Evolutionary conservation across 108 stramenopile genomes (phyloP).

Genomic region (Cyclotella atomus): DNA sequence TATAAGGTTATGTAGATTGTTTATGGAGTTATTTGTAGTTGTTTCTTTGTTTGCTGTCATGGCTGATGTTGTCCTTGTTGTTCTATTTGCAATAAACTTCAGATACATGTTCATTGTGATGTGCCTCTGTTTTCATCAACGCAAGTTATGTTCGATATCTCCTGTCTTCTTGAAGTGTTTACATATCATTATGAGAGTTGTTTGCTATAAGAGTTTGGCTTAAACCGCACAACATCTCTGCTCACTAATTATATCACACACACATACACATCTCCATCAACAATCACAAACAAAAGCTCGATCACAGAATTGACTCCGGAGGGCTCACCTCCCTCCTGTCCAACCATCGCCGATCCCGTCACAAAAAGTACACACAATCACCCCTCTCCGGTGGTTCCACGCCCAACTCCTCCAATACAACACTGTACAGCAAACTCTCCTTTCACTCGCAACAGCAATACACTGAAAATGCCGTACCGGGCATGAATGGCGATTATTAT

Average conservation of each 20-base stretch:
- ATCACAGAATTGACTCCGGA: slow-evolving; percentile 25
- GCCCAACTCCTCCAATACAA: slow-evolving; percentile 8
- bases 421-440: slow-evolving; percentile 64
- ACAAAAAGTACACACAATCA: slow-evolving; percentile 21
- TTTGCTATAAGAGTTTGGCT: too few relatives aligned
- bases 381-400: slow-evolving; percentile 38
- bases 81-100: too few relatives aligned
- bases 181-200: too few relatives aligned
- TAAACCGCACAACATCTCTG: too few relatives aligned
- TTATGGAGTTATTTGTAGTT: neutral
- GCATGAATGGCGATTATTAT: slow-evolving; percentile 33
- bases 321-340: slow-evolving; percentile 29
- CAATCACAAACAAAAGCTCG: slow-evolving; percentile 8
- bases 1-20: neutral
- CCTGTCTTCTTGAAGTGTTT: too few relatives aligned
- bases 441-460: slow-evolving; percentile 68
- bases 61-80: too few relatives aligned
- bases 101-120: too few relatives aligned
- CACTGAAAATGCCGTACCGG: slow-evolving; percentile 60
- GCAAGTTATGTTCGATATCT: too few relatives aligned
- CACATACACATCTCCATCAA: too few relatives aligned
- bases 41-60: neutral
- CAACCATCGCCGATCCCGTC: slow-evolving; percentile 43
- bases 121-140: neutral
- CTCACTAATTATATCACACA: too few relatives aligned